Evolutionary conservation across 345 rosid genomes (phyloP).

Genomic region (Brassica napus): Da-Ae NC_063439.1:3401001-3401500

Average conservation of each 20-base stretch:
- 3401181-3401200: slow-evolving; percentile 11
- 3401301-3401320: slow-evolving; percentile 14
- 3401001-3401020: no score
- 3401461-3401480: neutral
- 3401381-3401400: slow-evolving; percentile 47
- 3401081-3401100: no score
- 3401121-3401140: no score
- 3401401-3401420: slow-evolving; percentile 82
- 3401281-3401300: slow-evolving; percentile 4
- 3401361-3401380: slow-evolving; percentile 39
- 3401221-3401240: neutral
- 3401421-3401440: slow-evolving; percentile 98
- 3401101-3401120: no score
- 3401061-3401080: neutral
- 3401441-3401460: slow-evolving; percentile 99
- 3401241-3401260: neutral
- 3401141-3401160: no score
- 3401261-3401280: slow-evolving; percentile 16
- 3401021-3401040: neutral
- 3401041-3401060: neutral
- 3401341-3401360: slow-evolving; percentile 34
- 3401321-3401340: neutral
- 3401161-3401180: neutral
- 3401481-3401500: neutral
- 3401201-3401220: neutral